Evolutionary conservation across 768 basidiomycete genomes (phyloP).

Genomic region (Coprinellus micaceus): DNA sequence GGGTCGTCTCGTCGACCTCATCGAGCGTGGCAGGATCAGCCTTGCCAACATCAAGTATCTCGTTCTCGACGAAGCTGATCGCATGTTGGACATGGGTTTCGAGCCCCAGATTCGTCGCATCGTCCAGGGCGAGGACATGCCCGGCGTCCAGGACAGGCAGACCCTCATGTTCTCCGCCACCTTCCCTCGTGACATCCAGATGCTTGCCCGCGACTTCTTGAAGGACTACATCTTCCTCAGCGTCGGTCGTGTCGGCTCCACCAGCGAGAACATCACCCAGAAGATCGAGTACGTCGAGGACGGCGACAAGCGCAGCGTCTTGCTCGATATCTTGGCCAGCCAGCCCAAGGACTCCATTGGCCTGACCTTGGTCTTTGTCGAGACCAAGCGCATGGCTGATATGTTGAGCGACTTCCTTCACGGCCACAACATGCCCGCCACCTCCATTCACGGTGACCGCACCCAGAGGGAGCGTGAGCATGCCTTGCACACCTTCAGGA

Average conservation of each 20-base stretch:
- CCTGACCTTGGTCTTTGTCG: constrained; percentile 93
- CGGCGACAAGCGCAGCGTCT: constrained; percentile 90
- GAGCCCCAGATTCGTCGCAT: constrained; percentile 98
- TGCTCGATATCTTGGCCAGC: constrained; percentile 89
- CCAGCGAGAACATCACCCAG: constrained; percentile 99
- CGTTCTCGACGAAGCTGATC: constrained; percentile 98
- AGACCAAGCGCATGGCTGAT: constrained; percentile 99
- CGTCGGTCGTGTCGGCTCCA: constrained; percentile 96
- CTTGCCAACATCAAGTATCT: constrained; percentile 96
- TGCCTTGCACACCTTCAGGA: constrained; percentile 93
- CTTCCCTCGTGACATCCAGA: constrained; percentile 98
- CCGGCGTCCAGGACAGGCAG: constrained; percentile 84
- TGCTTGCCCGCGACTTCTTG: constrained; percentile 92
- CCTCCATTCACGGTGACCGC: constrained; percentile 97
- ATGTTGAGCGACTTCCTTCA: constrained; percentile 96
- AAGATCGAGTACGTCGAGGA: constrained; percentile 99
- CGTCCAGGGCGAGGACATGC: constrained; percentile 98
- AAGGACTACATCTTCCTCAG: constrained; percentile 99
- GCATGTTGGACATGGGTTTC: constrained; percentile 99
- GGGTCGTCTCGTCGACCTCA: constrained; percentile 95
- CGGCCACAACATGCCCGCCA: constrained; percentile 77
- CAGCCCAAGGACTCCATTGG: constrained; percentile 61
- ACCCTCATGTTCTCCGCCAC: constrained; percentile 99
- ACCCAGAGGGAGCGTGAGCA: constrained; percentile 96
- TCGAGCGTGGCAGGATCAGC: constrained; percentile 96